Conservation (phyloP, 1,284 basidiomycete species). For the Pseudozyma sp. region DNA sequence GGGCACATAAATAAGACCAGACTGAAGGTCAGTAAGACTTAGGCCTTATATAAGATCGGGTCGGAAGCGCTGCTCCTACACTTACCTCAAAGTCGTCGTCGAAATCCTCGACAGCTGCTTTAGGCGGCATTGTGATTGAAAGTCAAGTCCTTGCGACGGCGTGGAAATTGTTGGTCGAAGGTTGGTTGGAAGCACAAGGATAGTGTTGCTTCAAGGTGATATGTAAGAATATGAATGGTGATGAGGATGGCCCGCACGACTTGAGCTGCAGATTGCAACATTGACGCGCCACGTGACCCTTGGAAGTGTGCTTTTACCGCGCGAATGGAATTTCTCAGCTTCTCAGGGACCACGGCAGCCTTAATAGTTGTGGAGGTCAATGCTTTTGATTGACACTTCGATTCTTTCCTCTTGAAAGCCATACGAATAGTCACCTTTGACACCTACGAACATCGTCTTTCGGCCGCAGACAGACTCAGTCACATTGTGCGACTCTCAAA, state of each 20-base stretch:
- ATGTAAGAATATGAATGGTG: neutral
- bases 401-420: conserved; percentile 2
- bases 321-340: conserved; percentile 33
- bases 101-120: conserved; percentile 65
- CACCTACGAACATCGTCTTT: neutral
- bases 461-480: neutral
- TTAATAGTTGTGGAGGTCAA: conserved; percentile 20
- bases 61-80: neutral
- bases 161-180: no score
- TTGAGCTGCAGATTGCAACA: conserved; percentile 20
- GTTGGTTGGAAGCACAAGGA: neutral
- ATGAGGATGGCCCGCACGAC: neutral
- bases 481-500: neutral
- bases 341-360: conserved; percentile 1
- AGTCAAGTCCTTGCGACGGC: neutral
- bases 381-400: neutral
- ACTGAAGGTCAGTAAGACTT: no score
- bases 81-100: conserved; percentile 68
- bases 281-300: conserved; percentile 29
- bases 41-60: neutral
- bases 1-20: no score
- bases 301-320: conserved; percentile 12
- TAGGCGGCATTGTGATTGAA: conserved; percentile 44
- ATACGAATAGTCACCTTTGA: neutral
- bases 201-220: neutral